phyloP scores from a whole-genome alignment of 129 eudicot species.

The Smallanthus sonchifolius region DNA sequence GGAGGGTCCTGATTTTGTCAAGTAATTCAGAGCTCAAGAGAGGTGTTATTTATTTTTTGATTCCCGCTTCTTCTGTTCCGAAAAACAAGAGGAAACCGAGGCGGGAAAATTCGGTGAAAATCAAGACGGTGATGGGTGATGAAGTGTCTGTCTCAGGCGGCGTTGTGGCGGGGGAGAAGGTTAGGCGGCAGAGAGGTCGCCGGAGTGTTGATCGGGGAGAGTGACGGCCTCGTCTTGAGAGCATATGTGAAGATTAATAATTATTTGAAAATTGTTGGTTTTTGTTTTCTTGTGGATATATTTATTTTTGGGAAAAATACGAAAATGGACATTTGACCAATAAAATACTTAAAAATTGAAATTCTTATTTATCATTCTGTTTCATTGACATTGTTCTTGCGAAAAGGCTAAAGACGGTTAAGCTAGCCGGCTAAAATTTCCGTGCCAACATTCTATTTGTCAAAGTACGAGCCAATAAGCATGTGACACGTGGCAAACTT shows the following conservation, averaged over 20 bases:
- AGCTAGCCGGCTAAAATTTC: no score
- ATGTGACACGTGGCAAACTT: no score
- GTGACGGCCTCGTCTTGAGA: constrained; percentile 67
- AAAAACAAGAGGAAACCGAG: constrained; percentile 44
- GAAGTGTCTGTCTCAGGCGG: constrained; percentile 8
- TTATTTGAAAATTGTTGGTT: background rate
- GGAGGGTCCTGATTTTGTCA: constrained; percentile 58
- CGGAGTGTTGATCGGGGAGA: constrained; percentile 46
- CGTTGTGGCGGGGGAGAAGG: constrained; percentile 31
- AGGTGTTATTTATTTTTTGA: constrained; percentile 73
- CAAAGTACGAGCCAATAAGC: no score
- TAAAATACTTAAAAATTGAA: no score
- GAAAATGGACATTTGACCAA: no score
- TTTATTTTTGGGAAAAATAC: no score
- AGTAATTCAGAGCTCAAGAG: constrained; percentile 68
- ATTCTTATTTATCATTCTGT: no score
- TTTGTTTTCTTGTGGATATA: constrained; percentile 17
- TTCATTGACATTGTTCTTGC: no score
- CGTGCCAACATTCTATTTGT: no score
- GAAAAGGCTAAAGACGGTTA: no score
- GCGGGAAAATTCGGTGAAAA: constrained; percentile 15
- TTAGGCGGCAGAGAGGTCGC: constrained; percentile 33
- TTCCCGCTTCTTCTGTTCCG: constrained; percentile 70
- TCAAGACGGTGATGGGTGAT: constrained; percentile 7
- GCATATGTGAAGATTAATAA: constrained; percentile 63